Evolutionary conservation across 768 basidiomycete species (phyloP), one percentile per base, ranked within the genome.

Genomic region (Ephemerocybe angulata): DNA sequence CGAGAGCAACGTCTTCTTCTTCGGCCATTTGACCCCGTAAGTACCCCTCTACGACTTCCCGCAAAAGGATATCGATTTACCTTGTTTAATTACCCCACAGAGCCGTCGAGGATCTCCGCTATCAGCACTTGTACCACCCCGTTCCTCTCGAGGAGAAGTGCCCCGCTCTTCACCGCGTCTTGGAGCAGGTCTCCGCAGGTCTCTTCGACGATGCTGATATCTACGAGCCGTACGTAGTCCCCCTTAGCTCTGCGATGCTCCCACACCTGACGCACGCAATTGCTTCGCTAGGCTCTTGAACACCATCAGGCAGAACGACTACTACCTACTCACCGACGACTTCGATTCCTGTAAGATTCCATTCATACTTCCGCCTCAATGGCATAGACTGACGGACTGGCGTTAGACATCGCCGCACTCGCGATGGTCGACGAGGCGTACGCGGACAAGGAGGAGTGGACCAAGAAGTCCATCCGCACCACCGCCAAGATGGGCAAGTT

Each of bases 401-500:
- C n/a, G 7, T 28, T 61, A 88, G 88, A 96, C 68, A 82, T 97
- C 59, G 80, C 84, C 57, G 93, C 95, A 6, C 77, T 93, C 55
- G 73, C 71, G 38, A 87, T 96, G 82, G 90, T 97, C 35, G 94
- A 99, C 65, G 83, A 90, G 61, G 90, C 89, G 0, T 98, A 93
- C 71, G 74, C 77, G 41, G 88, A 98, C 65, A 84, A 80, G 55
- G 81, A 84, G 0, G 87, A 89, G 60, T 98, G 97, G 97, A 82
- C 86, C 69, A 90, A 92, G 75, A 97, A 95, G 76, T 88, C 86
- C 17, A 93, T 94, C 68, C 72, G 78, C 42, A 94, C 92, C 13
- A 85, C 86, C 4, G 88, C 88, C 31, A 90, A 87, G 84, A 98
- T 97, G 94, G 94, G 93, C 69, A 95, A 94, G 65, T 98, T 98